Evolutionary conservation across 768 basidiomycete species (phyloP).

Genomic region (Phylloporus sp.): DNA sequence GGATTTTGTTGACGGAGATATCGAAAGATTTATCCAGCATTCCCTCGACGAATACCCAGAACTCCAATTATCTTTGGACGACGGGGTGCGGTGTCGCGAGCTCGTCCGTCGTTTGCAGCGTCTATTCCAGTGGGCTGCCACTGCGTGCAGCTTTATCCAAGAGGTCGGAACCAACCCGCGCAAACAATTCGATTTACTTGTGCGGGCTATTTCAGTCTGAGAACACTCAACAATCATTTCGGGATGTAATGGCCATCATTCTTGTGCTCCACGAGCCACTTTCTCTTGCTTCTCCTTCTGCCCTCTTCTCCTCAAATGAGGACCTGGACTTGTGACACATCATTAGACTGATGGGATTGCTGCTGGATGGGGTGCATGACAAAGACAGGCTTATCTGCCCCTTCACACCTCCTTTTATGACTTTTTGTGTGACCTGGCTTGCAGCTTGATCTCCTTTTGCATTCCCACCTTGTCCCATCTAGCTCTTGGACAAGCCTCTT

Average conservation of each 20-base stretch:
- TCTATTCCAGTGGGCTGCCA: not conserved
- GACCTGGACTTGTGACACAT: not conserved
- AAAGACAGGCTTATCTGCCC: not conserved
- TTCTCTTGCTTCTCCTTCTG: not conserved
- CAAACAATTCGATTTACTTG: not conserved
- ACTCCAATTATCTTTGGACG: not conserved
- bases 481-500: not conserved
- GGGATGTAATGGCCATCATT: not conserved
- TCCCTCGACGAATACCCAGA: too few species aligned
- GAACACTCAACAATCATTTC: not conserved
- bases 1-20: not conserved
- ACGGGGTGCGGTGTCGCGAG: too few species aligned
- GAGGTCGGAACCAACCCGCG: not conserved
- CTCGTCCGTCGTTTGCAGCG: too few species aligned
- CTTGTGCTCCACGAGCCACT: too few species aligned
- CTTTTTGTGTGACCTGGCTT: not conserved
- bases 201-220: not conserved
- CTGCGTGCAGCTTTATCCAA: not conserved
- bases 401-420: too few species aligned
- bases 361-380: not conserved
- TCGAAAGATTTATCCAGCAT: not conserved
- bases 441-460: not conserved
- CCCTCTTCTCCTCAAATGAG: not conserved
- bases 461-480: not conserved
- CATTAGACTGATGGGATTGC: not conserved